Percentiles rank a stretch among this genome's conserved stretches.
Conservation (phyloP, 176 grass and related monocot species). For the Cocos nucifera region DNA sequence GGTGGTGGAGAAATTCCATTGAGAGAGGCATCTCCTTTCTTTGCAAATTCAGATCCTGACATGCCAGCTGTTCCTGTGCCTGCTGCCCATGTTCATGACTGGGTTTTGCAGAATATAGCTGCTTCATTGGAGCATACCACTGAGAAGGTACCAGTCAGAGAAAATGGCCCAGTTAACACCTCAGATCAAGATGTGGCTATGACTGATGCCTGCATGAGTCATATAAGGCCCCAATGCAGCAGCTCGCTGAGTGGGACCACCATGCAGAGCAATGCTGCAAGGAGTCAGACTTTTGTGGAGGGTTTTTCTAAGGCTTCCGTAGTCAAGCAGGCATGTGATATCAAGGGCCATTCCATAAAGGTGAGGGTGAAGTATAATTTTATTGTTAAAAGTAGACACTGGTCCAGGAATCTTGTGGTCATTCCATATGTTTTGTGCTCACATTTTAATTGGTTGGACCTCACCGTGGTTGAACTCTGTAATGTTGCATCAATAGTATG, state of each 20-base stretch:
- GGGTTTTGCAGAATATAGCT: slow-evolving; percentile 21
- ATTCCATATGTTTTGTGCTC: too few relatives aligned
- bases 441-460: too few relatives aligned
- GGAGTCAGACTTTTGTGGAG: slow-evolving; percentile 14
- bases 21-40: slow-evolving; percentile 24
- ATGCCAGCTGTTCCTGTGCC: slow-evolving; percentile 22
- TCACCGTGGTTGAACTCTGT: too few relatives aligned
- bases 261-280: not conserved
- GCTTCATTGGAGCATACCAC: slow-evolving; percentile 18
- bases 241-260: not conserved
- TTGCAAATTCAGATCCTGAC: slow-evolving; percentile 29
- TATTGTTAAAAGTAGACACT: too few relatives aligned
- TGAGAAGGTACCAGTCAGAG: slow-evolving; percentile 12
- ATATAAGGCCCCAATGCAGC: slow-evolving; percentile 1
- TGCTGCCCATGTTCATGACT: slow-evolving; percentile 18
- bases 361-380: not conserved
- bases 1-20: slow-evolving; percentile 9
- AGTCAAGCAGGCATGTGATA: slow-evolving; percentile 17
- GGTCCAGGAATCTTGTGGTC: too few relatives aligned
- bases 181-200: slow-evolving; percentile 19
- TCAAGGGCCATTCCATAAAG: slow-evolving; percentile 20
- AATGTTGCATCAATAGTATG: too few relatives aligned
- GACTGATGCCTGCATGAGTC: slow-evolving; percentile 16
- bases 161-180: slow-evolving; percentile 6
- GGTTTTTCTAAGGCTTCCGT: slow-evolving; percentile 25